Base-by-base conservation (phyloP, 306 rosid genomes). In the Prosopis cineraria region DNA sequence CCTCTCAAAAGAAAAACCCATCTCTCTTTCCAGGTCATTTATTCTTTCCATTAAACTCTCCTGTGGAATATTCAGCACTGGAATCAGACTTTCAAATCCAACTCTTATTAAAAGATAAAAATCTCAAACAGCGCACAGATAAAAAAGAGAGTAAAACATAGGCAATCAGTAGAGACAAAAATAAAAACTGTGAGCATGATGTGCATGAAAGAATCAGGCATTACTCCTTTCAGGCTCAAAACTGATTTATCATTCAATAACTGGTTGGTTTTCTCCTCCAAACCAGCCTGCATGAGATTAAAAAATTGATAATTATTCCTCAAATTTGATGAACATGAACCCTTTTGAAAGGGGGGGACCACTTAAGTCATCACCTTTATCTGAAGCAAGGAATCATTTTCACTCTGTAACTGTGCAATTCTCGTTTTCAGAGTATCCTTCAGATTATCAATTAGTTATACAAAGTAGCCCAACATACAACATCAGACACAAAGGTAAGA, bases 391-490 rank as follows among this genome's bases (percentile, higher is more conserved):
- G 89, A 91, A 79, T 84, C 77, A 41, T 70, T 91, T 76, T 86
- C 96, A 24, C 71, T 74, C 89, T 72, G 86, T 70, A 90, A 74
- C 53, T 79, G 88, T 63, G 78, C 81, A 68, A 90, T 73, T 84
- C 81, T 88, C 89, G 69, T 79, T 79, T 85, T 92, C 78, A 86
- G 82, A 75, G 75, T 80, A 52, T 77, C 84, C 98, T 90, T 90
- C 76, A 85, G 77, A 73, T 56, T 25, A 69, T 78, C 44, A 37
- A 58, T 82, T 70, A 80, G 65, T 41, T 44, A 72, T 70, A 66
- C 25, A 55, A 45, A 34, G 60, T 22, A 53, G 60, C 4, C 31
- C 83, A 73, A 63, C 62, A 78, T 33, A 74, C 71, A 79, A 73
- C 24, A 44, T 43, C 27, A 66, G 36, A 64, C 16, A 52, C 75